A percentile compares a stretch with the other conserved stretches of the same genome.
These are phyloP conservation scores for Cyclocybe cylindracea DNA, from an alignment of 768 basidiomycete species.

Conservation along the genomic window DNA sequence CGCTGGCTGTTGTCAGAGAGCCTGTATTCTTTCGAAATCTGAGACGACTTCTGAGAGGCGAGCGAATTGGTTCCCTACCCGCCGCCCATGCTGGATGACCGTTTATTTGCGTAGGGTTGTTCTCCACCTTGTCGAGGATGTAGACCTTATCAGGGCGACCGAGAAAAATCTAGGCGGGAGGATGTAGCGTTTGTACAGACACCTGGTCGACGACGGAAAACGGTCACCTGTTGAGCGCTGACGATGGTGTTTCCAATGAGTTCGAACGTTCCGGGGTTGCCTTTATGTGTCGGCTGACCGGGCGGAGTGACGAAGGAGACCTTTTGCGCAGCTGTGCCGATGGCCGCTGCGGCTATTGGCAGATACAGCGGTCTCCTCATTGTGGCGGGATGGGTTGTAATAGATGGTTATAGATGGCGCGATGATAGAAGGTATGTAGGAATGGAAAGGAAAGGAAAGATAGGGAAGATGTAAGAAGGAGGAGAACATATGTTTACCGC, in stretches of 20 bases:
- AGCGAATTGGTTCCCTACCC: constrained; percentile 33
- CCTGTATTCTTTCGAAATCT: constrained; percentile 46
- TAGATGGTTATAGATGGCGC: too few species aligned
- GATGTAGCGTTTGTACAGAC: background rate
- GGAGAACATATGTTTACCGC: too few species aligned
- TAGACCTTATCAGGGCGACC: constrained; percentile 46
- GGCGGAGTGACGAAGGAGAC: constrained; percentile 25
- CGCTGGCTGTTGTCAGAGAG: constrained; percentile 54
- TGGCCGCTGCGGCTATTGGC: background rate
- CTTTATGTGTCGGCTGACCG: constrained; percentile 48
- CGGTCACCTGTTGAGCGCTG: constrained; percentile 70
- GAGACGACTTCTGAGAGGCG: background rate
- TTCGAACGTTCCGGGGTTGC: constrained; percentile 54
- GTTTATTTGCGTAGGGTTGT: constrained; percentile 61
- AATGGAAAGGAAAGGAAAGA: too few species aligned
- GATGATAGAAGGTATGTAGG: too few species aligned
- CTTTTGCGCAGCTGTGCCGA: background rate
- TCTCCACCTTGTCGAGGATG: constrained; percentile 79
- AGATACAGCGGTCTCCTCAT: constrained; percentile 3
- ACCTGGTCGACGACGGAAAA: background rate
- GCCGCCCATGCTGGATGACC: constrained; percentile 75
- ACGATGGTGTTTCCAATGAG: constrained; percentile 67
- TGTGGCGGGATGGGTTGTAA: background rate
- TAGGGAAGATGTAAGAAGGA: too few species aligned
- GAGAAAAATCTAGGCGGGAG: constrained; percentile 41